Base-by-base conservation (phyloP, 2,329 filamentous ascomycete genomes). In the Pseudogymnoascus sp. region DNA sequence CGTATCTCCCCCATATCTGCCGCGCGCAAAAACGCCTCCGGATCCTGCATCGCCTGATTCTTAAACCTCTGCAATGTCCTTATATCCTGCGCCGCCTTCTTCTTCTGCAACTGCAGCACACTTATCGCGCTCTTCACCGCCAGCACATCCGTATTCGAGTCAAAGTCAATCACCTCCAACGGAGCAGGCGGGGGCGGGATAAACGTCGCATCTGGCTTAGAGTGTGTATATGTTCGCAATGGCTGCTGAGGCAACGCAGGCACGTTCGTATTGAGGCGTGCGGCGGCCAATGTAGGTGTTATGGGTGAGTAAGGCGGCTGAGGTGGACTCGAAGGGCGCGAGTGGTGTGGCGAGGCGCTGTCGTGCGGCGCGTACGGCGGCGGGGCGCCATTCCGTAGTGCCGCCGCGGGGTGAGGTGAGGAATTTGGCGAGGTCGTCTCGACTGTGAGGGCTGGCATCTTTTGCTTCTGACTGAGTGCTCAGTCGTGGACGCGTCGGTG, bases 71-170 rank as follows among this genome's bases (percentile, higher is more conserved):
- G 82, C 33, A 96, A 77, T 0, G 81, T 76, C 65, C 82, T 80
- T 58, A 96, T 85, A 73, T 96, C 92, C 52, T 82, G 81, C 57
- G 84, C 77, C 38, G 90, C 90, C 70, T 88, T 88, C 68, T 86
- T 84, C 64, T 85, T 85, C 75, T 97, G 92, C 65, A 95, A 79
- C 74, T 95, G 90, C 52, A 97, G 78, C 58, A 96, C 85, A 7
- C 89, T 87, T 62, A 96, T 90, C 48, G 92, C 89, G 23, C 88
- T 89, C 65, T 87, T 85, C 62, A 96, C 79, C 4, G 92, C 92
- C 62, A 96, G 86, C 21, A 88, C 90, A 76, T 97, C 92, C 6
- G 90, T 85, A 69, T 95, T 95, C 60, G 75, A 73, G 64, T 81
- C 77, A 62, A 85, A 83, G 66, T 80, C 77, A 61, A 86, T 76